Conservation (phyloP, 345 rosid genomes). For the Arabidopsis suecica region DNA sequence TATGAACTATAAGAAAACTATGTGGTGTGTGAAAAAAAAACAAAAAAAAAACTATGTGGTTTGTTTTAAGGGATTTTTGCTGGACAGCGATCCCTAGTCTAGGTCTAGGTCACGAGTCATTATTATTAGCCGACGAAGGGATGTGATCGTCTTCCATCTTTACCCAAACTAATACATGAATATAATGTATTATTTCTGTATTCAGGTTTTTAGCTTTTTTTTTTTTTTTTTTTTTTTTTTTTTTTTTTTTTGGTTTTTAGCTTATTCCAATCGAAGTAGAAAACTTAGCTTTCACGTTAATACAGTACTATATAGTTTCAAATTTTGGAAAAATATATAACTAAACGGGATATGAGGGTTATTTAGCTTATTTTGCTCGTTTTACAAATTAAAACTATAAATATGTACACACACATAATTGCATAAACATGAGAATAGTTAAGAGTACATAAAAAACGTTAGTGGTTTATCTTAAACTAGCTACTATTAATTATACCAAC, state of each 20-base stretch:
- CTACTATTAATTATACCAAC: conserved; percentile 2
- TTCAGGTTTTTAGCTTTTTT: neutral
- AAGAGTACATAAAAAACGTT: conserved; percentile 29
- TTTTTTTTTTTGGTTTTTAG: neutral
- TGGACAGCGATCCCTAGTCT: conserved; percentile 42
- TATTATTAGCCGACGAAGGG: conserved; percentile 40
- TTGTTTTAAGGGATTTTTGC: conserved; percentile 11
- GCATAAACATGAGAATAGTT: neutral
- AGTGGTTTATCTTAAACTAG: conserved; percentile 37
- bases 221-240: too few species aligned
- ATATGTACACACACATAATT: neutral
- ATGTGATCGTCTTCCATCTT: conserved; percentile 33
- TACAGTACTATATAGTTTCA: neutral
- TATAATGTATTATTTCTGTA: conserved; percentile 24
- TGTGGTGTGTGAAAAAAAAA: neutral
- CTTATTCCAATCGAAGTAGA: neutral
- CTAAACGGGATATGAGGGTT: neutral
- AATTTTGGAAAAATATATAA: neutral
- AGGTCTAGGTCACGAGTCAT: conserved; percentile 50
- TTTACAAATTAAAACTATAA: neutral
- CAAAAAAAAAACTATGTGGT: conserved; percentile 10
- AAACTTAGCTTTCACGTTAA: conserved; percentile 34
- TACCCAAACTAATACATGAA: conserved; percentile 21
- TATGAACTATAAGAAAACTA: conserved; percentile 9
- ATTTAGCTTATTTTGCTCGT: neutral